Evolutionary conservation across 1,284 basidiomycete genomes (phyloP), one percentile per base, ranked within the genome.

Genomic region (Heterobasidion irregulare): DNA sequence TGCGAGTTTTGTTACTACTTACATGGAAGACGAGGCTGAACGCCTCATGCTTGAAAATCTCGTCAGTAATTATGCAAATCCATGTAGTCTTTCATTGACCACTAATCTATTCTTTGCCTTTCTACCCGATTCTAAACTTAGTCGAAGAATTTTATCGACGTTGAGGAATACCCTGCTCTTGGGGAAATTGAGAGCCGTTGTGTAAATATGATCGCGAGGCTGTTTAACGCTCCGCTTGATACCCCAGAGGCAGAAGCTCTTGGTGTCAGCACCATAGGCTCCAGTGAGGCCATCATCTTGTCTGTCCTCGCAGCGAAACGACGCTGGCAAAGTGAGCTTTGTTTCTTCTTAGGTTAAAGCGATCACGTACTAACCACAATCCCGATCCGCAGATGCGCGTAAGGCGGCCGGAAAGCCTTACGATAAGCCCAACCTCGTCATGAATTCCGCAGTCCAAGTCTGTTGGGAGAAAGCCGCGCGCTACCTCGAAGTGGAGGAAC

Each of bases 301-400:
- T 85, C 82, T 13, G 86, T 85, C 44, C 72, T 90, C 2, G 84
- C 87, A 1, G 76, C 89, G 71, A 90, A 90, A 71, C 82, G 82
- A 65, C 73, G 76, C 46, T 90, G 87, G 87, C 86, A 90, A 19
- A 47, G 46, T 47, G 16, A 47, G 46, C 5, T 18, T 47, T 9
- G 16, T 9, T 19, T 47, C 46, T 16, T 4, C 10, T 15, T 32
- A 47, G n/a, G 12, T 41, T n/a, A 26, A 26, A 26, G 26, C 26
- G 26, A 26, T 41, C 38, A 41, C 38, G n/a, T 41, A 26, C 16
- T 44, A 6, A 16, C 10, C 10, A 18, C 26, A 19, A 26, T 7
- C 8, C 12, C 12, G 10, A n/a, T 8, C 18, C 18, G 10, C 46
- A 69, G 80, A 80, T 48, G 73, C 72, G 55, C 76, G 80, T 62